These are phyloP conservation scores for Acacia concinna DNA, from an alignment of 331 rosid genomes.

Conservation along the genomic window DNA sequence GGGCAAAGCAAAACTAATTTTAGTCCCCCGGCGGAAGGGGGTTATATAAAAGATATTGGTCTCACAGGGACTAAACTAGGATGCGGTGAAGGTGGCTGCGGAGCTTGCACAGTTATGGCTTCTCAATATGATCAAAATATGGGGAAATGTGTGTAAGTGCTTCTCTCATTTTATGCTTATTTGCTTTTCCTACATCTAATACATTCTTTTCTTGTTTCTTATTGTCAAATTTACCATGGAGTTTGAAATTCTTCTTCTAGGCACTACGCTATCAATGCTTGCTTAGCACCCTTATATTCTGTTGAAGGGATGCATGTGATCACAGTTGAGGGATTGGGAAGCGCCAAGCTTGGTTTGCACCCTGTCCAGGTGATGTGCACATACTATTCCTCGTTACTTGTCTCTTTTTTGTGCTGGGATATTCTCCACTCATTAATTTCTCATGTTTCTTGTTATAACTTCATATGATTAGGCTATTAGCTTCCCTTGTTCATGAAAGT, in stretches of 20 bases:
- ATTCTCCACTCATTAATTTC: constrained; percentile 11
- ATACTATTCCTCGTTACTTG: constrained; percentile 7
- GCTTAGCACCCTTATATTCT: constrained; percentile 93
- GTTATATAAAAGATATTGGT: constrained; percentile 49
- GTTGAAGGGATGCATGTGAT: constrained; percentile 97
- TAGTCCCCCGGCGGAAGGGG: background rate
- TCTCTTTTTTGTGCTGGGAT: constrained; percentile 8
- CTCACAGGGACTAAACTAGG: constrained; percentile 96
- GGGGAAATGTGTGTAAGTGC: constrained; percentile 74
- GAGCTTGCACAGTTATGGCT: constrained; percentile 99
- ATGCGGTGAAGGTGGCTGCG: constrained; percentile 98
- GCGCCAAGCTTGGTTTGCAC: constrained; percentile 74
- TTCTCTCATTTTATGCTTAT: constrained; percentile 23
- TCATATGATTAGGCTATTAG: constrained; percentile 12
- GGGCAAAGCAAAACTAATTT: constrained; percentile 25
- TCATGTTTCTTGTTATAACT: constrained; percentile 15
- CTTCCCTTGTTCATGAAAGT: background rate
- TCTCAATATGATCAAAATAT: constrained; percentile 59
- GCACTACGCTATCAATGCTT: constrained; percentile 90
- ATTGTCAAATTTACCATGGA: constrained; percentile 28
- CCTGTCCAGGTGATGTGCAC: constrained; percentile 72
- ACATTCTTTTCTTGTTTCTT: constrained; percentile 13
- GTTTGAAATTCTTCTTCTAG: constrained; percentile 45
- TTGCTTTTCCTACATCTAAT: constrained; percentile 20
- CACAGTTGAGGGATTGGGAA: constrained; percentile 93